These are phyloP conservation scores for Podila horticola DNA, from an alignment of 192 early-diverging fungal species.

Conservation along the genomic window DNA sequence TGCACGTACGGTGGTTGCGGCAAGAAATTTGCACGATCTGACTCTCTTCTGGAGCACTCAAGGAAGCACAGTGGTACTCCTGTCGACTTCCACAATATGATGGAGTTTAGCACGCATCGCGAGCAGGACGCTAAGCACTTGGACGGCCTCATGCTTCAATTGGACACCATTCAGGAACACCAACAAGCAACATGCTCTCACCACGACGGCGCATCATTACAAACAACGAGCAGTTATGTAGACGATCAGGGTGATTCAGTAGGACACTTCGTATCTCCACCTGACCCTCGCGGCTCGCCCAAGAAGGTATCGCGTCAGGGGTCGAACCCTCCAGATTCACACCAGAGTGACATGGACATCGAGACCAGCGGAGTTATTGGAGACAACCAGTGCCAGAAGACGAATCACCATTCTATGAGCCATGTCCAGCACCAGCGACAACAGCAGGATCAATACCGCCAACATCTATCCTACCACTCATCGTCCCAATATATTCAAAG, in stretches of 20 bases:
- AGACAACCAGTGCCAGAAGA: neutral
- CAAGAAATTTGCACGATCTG: slow-evolving; percentile 76
- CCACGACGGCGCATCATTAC: neutral
- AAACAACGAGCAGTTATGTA: too few relatives aligned
- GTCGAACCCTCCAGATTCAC: too few relatives aligned
- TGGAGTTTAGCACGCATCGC: slow-evolving; percentile 11
- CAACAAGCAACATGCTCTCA: neutral
- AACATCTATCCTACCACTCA: neutral
- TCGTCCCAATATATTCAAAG: neutral
- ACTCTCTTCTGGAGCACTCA: slow-evolving; percentile 70
- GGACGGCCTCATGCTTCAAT: slow-evolving; percentile 18
- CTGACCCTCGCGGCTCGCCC: too few relatives aligned
- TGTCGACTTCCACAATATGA: slow-evolving; percentile 9
- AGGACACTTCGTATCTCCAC: too few relatives aligned
- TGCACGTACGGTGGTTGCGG: slow-evolving; percentile 30
- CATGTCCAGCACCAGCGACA: neutral
- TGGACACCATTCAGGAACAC: slow-evolving; percentile 23
- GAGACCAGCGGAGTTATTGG: too few relatives aligned
- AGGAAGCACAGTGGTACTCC: slow-evolving; percentile 54
- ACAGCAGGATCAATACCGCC: neutral
- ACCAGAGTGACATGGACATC: too few relatives aligned
- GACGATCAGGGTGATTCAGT: too few relatives aligned
- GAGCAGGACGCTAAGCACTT: slow-evolving; percentile 18
- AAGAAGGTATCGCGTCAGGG: too few relatives aligned
- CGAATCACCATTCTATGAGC: neutral